These are phyloP conservation scores for Aureobasidium lini DNA, from an alignment of 2,329 filamentous ascomycete species.

Conservation along the genomic window DNA sequence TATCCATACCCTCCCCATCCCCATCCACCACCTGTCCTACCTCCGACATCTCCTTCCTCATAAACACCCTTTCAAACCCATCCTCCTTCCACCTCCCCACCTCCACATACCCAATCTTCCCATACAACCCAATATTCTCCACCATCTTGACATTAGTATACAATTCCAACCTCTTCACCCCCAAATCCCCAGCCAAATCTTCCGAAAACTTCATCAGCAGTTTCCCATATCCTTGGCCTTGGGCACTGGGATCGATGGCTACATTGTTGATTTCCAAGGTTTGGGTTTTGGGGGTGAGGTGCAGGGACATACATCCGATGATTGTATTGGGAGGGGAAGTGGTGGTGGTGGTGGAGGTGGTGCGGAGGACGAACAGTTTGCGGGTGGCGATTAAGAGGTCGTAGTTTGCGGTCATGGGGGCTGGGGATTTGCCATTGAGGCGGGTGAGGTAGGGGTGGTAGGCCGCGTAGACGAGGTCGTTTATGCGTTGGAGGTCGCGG, in stretches of 20 bases:
- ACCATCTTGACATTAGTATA: slow-evolving; percentile 12
- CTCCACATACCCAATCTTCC: not conserved
- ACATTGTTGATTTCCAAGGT: not conserved
- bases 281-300: accelerated
- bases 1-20: too few species aligned
- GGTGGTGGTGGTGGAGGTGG: not conserved
- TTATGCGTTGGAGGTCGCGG: not conserved
- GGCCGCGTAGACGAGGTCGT: not conserved
- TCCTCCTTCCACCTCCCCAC: not conserved
- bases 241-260: not conserved
- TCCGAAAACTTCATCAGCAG: not conserved
- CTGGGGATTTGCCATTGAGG: not conserved
- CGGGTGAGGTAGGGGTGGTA: not conserved
- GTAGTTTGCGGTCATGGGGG: not conserved
- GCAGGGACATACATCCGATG: not conserved
- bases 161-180: not conserved
- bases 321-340: not conserved
- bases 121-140: not conserved
- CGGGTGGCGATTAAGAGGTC: not conserved
- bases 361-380: too few species aligned
- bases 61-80: slow-evolving; percentile 2
- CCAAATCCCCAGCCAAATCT: not conserved
- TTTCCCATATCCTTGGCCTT: slow-evolving; percentile 3
- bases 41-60: not conserved
- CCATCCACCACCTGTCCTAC: too few species aligned